Evolutionary conservation across 2,329 filamentous ascomycete genomes (phyloP).

Genomic region (Cryoendolithus antarcticus): DNA sequence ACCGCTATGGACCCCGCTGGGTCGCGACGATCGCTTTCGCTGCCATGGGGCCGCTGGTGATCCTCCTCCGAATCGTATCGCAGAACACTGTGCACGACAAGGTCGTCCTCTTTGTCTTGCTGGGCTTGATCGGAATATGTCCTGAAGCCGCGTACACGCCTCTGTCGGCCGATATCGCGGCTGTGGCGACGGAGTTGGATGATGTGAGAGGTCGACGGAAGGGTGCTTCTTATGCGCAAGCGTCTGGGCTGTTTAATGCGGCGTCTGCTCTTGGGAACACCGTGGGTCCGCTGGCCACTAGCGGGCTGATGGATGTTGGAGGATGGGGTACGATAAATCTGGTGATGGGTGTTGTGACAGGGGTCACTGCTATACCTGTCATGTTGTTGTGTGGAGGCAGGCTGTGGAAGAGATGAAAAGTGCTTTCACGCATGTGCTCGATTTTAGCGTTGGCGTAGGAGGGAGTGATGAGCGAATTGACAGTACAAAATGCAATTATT

Average conservation of each 20-base stretch:
- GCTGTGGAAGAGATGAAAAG: neutral
- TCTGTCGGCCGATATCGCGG: constrained; percentile 12
- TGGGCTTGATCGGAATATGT: constrained; percentile 9
- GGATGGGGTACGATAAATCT: constrained; percentile 9
- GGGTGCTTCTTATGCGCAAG: constrained; percentile 10
- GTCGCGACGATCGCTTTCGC: constrained; percentile 5
- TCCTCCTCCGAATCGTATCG: constrained; percentile 10
- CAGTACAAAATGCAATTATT: too few species aligned
- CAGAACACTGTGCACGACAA: constrained; percentile 8
- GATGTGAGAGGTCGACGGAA: neutral
- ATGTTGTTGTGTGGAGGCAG: neutral
- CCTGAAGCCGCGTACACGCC: constrained; percentile 12
- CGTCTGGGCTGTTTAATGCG: constrained; percentile 14
- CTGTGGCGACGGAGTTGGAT: constrained; percentile 7
- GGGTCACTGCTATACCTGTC: neutral
- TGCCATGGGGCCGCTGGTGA: constrained; percentile 5
- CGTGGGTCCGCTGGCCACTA: constrained; percentile 12
- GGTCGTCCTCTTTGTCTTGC: constrained; percentile 9
- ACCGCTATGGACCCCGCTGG: constrained; percentile 12
- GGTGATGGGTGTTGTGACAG: neutral
- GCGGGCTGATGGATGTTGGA: constrained; percentile 8
- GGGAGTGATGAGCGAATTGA: too few species aligned
- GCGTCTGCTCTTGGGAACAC: constrained; percentile 12
- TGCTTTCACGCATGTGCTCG: too few species aligned
- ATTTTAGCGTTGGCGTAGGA: too few species aligned